Percentiles rank a stretch among this genome's conserved stretches.
phyloP scores from a whole-genome alignment of 2,329 filamentous ascomycete genomes.

The Beauveria sp. region DNA sequence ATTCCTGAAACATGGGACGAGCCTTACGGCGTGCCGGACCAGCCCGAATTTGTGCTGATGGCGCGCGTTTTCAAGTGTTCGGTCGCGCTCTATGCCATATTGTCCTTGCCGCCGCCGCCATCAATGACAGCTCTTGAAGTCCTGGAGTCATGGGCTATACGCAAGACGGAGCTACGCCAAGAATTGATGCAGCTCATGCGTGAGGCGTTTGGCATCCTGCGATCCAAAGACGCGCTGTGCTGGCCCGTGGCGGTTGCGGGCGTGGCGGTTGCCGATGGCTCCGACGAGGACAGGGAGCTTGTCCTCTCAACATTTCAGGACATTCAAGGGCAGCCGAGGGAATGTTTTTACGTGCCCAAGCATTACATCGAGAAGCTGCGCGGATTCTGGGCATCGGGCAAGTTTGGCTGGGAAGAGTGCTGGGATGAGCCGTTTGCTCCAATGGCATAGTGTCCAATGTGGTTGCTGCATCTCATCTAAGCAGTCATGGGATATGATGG shows the following conservation, averaged over 20 bases:
- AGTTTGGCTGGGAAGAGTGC: conserved; percentile 1
- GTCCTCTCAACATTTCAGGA: not conserved
- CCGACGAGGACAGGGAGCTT: not conserved
- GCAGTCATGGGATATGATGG: too few relatives aligned
- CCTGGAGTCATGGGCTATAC: not conserved
- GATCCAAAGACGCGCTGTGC: not conserved
- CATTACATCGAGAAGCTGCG: not conserved
- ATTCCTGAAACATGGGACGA: not conserved
- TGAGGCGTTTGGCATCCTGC: not conserved
- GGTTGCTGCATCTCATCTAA: not conserved
- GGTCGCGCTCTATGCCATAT: not conserved
- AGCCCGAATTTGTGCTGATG: not conserved
- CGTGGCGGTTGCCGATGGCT: not conserved
- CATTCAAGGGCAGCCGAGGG: not conserved
- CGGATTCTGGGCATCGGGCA: not conserved
- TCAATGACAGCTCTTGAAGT: not conserved
- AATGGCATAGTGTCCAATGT: not conserved
- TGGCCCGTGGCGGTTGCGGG: not conserved
- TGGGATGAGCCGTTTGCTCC: not conserved
- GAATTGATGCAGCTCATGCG: conserved; percentile 1
- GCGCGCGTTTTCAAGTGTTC: not conserved
- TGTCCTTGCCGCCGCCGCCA: not conserved
- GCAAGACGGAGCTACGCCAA: not conserved
- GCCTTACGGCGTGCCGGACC: not conserved
- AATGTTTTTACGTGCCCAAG: not conserved